Base-by-base conservation (phyloP, 2,329 filamentous ascomycete species). In the Neoascochyta sp. region DNA sequence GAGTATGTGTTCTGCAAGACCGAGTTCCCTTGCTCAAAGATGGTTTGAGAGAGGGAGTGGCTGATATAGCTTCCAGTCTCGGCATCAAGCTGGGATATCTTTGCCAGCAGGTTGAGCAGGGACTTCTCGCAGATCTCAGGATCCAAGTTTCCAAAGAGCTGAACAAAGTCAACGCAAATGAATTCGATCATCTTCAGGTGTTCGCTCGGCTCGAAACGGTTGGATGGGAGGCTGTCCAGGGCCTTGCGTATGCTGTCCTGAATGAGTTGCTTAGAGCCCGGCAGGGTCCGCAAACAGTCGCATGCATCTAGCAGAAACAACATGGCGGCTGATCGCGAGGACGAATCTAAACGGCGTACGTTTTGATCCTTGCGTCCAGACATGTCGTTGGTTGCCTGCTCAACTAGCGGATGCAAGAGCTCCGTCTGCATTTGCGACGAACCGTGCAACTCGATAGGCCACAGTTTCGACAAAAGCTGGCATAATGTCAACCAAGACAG, bases 401-500 rank as follows among this genome's bases (percentile, higher is more conserved):
- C 39, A 4, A 60, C 33, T 12, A 60, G 24, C 2, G 56, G 53
- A 11, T 45, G 36, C 4, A 62, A 22, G 4, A 48, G 17, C 4
- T 46, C 36, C 16, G 52, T 34, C 24, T 60, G 57, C n/a, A 43
- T 18, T 5, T 44, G 24, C 6, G 34, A 20, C 11, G 54, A 60
- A 7, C 25, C 28, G n/a, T 60, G 55, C 7, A 62, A 21, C 14
- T 52, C 36, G 6, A 57, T 32, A 1, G 55, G 54, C 59, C 59
- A 63, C 6, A 63, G 36, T 15, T 48, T 42, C 5, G 32, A 29
- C n/a, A 54, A 12, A 2, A 60, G 30, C 21, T 51, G 48, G 16
- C 50, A 50, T n/a, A 62, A 10, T 4, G 47, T 47, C n/a, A 45
- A 47, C 57, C 59, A 63, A 1, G 41, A 45, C 7, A 46, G 27